Percentiles rank a stretch among this genome's conserved stretches.
Conservation (phyloP, 768 basidiomycete genomes). For the Chalciporus pseudorubinellus region DNA sequence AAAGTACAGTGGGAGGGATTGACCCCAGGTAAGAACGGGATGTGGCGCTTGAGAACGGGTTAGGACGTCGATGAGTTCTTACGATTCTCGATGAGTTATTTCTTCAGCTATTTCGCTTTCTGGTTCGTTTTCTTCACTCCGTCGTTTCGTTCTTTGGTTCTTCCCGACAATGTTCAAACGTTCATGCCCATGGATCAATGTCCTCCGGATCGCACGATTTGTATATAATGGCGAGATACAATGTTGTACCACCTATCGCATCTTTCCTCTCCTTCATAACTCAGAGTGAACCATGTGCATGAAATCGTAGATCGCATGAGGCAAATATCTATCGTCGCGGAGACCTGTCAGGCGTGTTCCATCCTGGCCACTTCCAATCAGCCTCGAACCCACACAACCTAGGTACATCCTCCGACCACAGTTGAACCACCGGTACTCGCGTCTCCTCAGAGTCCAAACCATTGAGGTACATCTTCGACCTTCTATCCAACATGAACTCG, state of each 20-base stretch:
- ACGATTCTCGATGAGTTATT: neutral
- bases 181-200: neutral
- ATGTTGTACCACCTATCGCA: neutral
- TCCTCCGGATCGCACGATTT: neutral
- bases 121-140: neutral
- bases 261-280: too few relatives aligned
- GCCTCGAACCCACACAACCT: conserved; percentile 21
- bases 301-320: neutral
- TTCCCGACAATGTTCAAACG: too few relatives aligned
- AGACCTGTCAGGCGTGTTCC: conserved; percentile 16
- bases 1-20: conserved; percentile 54
- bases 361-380: conserved; percentile 21
- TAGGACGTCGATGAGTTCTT: neutral
- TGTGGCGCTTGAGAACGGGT: conserved; percentile 57
- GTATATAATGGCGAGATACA: neutral
- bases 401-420: conserved; percentile 22
- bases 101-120: neutral
- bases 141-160: neutral
- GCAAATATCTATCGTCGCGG: neutral
- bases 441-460: neutral
- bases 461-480: conserved; percentile 18
- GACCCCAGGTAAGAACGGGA: conserved; percentile 49
- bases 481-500: conserved; percentile 23
- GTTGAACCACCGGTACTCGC: conserved; percentile 10
- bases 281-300: neutral